phyloP scores from a whole-genome alignment of 2,329 filamentous ascomycete genomes.

The Scedosporium boydii region DNA sequence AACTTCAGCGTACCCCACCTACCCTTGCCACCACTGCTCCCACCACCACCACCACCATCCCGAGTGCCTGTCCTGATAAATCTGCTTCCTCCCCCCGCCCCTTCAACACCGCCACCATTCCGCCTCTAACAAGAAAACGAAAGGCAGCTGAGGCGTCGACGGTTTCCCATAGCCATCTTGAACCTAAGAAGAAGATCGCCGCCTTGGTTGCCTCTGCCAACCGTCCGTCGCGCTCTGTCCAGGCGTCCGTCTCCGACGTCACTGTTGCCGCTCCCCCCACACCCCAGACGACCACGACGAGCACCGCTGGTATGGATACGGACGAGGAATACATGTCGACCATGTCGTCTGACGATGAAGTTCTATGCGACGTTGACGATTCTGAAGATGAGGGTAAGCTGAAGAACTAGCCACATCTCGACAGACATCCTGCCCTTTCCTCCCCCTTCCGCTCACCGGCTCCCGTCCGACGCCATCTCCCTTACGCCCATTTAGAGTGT shows the following conservation, averaged over 20 bases:
- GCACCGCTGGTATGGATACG: constrained; percentile 70
- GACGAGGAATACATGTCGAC: constrained; percentile 90
- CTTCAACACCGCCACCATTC: constrained; percentile 40
- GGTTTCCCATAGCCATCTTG: constrained; percentile 33
- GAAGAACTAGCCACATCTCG: constrained; percentile 1
- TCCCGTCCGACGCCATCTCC: background rate
- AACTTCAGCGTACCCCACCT: background rate
- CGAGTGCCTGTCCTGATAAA: background rate
- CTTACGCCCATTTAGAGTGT: background rate
- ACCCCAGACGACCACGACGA: constrained; percentile 11
- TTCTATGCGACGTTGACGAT: constrained; percentile 48
- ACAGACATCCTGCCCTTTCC: background rate
- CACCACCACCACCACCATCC: background rate
- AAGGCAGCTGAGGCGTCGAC: constrained; percentile 58
- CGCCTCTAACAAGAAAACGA: constrained; percentile 49
- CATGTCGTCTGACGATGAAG: constrained; percentile 62
- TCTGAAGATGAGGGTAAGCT: constrained; percentile 10
- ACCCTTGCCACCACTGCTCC: background rate
- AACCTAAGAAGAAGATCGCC: constrained; percentile 45
- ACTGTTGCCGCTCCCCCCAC: constrained; percentile 4
- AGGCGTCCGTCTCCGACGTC: constrained; percentile 42
- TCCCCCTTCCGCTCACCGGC: background rate
- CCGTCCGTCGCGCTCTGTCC: constrained; percentile 47
- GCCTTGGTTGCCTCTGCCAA: constrained; percentile 37
- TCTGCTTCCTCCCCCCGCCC: background rate